Base-by-base conservation (phyloP, 805 yeast species). In the Nakazawaea ernobii region DNA sequence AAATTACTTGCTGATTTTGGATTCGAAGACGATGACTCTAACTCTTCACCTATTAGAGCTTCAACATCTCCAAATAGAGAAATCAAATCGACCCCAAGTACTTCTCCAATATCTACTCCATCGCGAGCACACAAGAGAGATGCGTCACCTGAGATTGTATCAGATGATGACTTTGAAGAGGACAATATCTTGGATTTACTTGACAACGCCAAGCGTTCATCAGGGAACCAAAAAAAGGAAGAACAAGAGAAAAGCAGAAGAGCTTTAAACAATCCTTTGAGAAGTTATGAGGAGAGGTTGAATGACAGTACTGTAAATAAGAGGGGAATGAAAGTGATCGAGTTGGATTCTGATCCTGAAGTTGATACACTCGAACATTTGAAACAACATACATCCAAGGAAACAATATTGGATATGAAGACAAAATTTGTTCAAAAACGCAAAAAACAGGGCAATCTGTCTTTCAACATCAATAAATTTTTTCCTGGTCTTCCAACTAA, bases 1-100 rank as follows among this genome's bases (percentile, higher is more conserved):
- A 54, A 53, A 14, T 48, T 61, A 17, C 45, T 62, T 24, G 53
- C 55, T 28, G 50, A 32, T 15, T 48, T 48, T 38, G 42, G 33
- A 3, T 43, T 42, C 32, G 32, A 11, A 10, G 40, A 35, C 4
- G 46, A 36, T 14, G 27, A n/a, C 27, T 27, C 27, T 11, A 35
- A 27, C 28, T 24, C 55, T 4, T 55, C 55, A 27, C 54, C 61
- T 0, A 47, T 14, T 6, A 27, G 33, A 8, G 26, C n/a, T 2
- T 8, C 28, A 11, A 15, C 14, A 24, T 42, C 46, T 17, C 36
- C 55, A 42, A 8, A 42, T 20, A 46, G 43, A 9, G 49, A 51
- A 15, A 27, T 11, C 13, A 32, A 32, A 20, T 53, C 52, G 20
- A 53, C 58, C 6, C 58, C 58, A 1, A 24, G 47, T n/a, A 51